Base-by-base conservation (phyloP, 1,284 basidiomycete genomes). In the Ustilago vetiveriae region DNA sequence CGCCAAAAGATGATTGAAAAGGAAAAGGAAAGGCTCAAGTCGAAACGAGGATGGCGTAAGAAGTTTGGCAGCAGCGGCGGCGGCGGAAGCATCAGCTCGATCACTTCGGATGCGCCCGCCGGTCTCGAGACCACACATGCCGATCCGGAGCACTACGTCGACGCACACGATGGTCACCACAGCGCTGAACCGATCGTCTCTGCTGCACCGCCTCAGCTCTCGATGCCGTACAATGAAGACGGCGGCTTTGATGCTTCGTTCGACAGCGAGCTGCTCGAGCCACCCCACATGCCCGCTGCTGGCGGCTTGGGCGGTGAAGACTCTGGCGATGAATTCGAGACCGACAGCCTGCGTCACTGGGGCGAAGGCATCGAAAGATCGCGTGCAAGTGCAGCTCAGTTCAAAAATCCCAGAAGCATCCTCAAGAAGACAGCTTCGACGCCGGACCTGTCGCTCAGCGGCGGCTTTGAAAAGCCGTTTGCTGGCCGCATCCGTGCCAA, bases 391-490 rank as follows among this genome's bases (percentile, higher is more conserved):
- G 84, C 88, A 56, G 87, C 85, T 84, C 82, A 85, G 84, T 67
- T 86, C 84, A 79, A 83, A 72, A 92, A 94, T 7, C 85, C 88
- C 39, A 91, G 88, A 83, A 90, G 94, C 32, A 97, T 98, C 70
- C 84, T 98, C 68, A 97, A 96, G 86, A 53, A 64, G 51, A 74
- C 63, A 19, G 53, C 55, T 33, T 74, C 72, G 26, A 68, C 49
- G 14, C 58, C 67, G 5, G 60, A 76, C 17, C 54, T 71, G n/a
- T 51, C 62, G 42, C 43, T 69, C 14, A 45, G 44, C 40, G 55
- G 55, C 26, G 56, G 52, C 0, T 67, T 74, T 30, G 67, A 74
- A 27, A 74, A 62, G 44, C 73, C 75, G 3, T 82, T 78, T 44
- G 71, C 74, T 40, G 70, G 65, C 2, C 78, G 82, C 11, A 65